Base-by-base conservation (phyloP, 257 asterid species). In the Cynanchum wilfordii region DNA sequence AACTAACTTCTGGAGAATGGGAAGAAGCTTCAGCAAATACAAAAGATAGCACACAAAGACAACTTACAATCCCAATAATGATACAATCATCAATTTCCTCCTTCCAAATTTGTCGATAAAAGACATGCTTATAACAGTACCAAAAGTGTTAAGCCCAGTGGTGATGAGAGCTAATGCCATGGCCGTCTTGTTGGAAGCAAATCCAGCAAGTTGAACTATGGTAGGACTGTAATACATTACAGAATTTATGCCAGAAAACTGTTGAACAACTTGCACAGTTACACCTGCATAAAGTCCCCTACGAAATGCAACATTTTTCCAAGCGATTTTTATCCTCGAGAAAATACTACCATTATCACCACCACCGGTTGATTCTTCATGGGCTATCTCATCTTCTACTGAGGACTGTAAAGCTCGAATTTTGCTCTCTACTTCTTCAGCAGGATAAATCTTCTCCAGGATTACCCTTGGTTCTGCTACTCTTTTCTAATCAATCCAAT, bases 221-320 rank as follows among this genome's bases (percentile, higher is more conserved):
- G 96, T 86, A n/a, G 97, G 97, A 72, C 97, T 91, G 25, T 91
- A 91, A 79, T 91, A 91, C 96, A 91, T 91, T 64, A 91, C 97
- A 0, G 97, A 89, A 87, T 91, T 91, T 45, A 91, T 91, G 63
- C 96, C 96, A 22, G 84, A 91, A 51, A 91, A 89, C 62, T 91
- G 97, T 50, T 88, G 97, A 60, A 91, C 96, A 13, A 92, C 89
- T 81, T 92, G 97, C 15, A 88, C 94, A 0, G 96, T 85, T 33
- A 92, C 64, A 4, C 96, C 98, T 0, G 98, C 96, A 7, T 87
- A 88, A 13, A 92, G 89, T 7, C 96, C 98, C 70, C 96, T 76
- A 1, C 96, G 96, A 5, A 89, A 88, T 10, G 88, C 87, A 0
- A 44, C 73, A 58, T 88, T 88, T 8, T 83, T 81, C 85, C 87